Percentiles rank a stretch among this genome's conserved stretches.
phyloP scores from a whole-genome alignment of 2,329 filamentous ascomycete species.

The Bipolaris oryzae region DNA sequence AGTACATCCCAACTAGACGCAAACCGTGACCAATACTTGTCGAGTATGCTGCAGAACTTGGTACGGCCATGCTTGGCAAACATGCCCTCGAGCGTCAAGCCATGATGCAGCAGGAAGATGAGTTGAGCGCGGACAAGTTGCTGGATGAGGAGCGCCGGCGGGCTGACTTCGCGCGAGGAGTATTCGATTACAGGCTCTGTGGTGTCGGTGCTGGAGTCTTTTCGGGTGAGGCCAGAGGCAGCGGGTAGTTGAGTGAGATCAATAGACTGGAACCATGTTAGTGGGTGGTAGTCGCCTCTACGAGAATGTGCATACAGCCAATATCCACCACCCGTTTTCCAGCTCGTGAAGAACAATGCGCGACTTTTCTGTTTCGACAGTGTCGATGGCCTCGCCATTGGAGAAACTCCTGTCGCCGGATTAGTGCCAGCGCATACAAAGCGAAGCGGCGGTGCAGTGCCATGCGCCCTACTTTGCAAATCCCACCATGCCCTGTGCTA shows the following conservation, averaged over 20 bases:
- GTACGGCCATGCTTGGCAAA: slow-evolving; percentile 68
- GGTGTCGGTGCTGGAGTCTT: slow-evolving; percentile 18
- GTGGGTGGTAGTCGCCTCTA: not conserved
- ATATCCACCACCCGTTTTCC: slow-evolving; percentile 92
- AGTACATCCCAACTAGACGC: slow-evolving; percentile 80
- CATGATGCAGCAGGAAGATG: slow-evolving; percentile 88
- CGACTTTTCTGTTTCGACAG: slow-evolving; percentile 88
- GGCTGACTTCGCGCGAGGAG: slow-evolving; percentile 88
- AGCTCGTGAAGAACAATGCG: slow-evolving; percentile 85
- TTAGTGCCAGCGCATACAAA: slow-evolving; percentile 6
- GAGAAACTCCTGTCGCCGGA: slow-evolving; percentile 72
- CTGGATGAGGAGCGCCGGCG: slow-evolving; percentile 74
- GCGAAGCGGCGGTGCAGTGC: not conserved
- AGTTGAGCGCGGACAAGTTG: slow-evolving; percentile 84
- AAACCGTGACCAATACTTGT: slow-evolving; percentile 80
- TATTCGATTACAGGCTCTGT: slow-evolving; percentile 68
- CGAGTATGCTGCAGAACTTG: slow-evolving; percentile 74
- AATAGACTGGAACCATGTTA: slow-evolving; percentile 64
- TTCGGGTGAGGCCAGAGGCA: slow-evolving; percentile 40
- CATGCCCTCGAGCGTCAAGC: slow-evolving; percentile 71
- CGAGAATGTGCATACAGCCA: slow-evolving; percentile 68
- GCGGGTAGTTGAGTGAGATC: slow-evolving; percentile 77
- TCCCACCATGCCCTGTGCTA: slow-evolving; percentile 94
- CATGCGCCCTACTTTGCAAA: slow-evolving; percentile 67
- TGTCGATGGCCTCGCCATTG: slow-evolving; percentile 74